phyloP scores from a whole-genome alignment of 2,329 filamentous ascomycete species.

The Talaromyces atroroseus region DNA sequence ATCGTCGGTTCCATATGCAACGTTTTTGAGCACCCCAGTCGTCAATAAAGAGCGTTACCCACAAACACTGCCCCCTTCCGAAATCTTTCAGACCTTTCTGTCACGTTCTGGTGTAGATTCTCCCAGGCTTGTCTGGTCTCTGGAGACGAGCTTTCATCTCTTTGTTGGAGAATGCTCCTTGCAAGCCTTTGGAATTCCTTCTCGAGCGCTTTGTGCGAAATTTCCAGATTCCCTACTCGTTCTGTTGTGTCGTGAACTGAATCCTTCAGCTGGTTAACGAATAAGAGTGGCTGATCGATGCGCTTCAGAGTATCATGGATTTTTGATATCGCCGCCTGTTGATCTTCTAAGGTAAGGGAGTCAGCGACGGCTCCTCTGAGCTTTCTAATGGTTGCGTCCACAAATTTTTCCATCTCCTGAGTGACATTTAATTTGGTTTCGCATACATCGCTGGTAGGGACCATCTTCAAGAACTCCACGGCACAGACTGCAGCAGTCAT shows the following conservation, averaged over 20 bases:
- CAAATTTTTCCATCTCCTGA: neutral
- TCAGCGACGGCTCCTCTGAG: neutral
- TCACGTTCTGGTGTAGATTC: neutral
- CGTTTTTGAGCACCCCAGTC: neutral
- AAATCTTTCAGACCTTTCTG: neutral
- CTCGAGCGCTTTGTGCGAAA: neutral
- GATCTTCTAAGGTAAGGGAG: neutral
- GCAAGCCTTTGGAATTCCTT: neutral
- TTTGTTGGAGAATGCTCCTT: neutral
- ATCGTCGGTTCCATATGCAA: no score
- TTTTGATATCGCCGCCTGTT: neutral
- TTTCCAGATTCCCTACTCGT: neutral
- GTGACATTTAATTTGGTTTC: neutral
- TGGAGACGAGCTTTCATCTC: neutral
- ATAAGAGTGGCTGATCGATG: neutral
- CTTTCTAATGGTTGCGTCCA: neutral
- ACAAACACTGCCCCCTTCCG: neutral
- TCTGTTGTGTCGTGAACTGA: neutral
- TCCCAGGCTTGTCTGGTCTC: neutral
- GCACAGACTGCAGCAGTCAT: constrained; percentile 16
- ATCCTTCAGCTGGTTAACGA: neutral
- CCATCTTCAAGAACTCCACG: constrained; percentile 13
- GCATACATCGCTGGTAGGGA: neutral
- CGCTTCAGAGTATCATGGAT: neutral
- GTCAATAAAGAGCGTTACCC: neutral